phyloP scores from a whole-genome alignment of 495 filamentous ascomycete species.

The Hyphodiscus hymeniophilus region DNA sequence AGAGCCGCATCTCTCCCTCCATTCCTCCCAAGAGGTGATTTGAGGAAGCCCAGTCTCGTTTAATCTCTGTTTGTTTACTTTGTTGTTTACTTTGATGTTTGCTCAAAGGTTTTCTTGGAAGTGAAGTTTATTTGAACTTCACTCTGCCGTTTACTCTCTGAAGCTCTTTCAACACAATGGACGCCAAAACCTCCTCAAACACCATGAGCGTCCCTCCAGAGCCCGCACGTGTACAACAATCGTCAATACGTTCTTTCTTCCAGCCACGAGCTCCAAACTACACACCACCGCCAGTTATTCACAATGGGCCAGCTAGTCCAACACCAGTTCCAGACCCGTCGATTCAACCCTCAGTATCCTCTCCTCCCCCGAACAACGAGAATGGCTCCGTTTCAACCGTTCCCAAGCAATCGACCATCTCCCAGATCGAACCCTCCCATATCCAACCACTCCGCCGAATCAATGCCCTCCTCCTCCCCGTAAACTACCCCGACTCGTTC shows the following conservation, averaged over 20 bases:
- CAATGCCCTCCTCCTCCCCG: conserved; percentile 75
- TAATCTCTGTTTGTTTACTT: background rate
- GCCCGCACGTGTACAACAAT: conserved; percentile 12
- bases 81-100: background rate
- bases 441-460: conserved; percentile 72
- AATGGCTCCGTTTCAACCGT: conserved; percentile 13
- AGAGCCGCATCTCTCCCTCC: background rate
- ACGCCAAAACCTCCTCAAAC: conserved; percentile 7
- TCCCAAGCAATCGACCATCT: conserved; percentile 45
- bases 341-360: background rate
- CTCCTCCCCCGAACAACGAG: background rate
- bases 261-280: conserved; percentile 31
- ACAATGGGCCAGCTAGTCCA: background rate
- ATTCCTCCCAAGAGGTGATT: background rate
- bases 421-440: conserved; percentile 49
- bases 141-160: too few relatives aligned
- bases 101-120: background rate
- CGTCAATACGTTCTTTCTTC: conserved; percentile 45
- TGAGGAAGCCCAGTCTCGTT: too few relatives aligned
- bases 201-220: conserved; percentile 1
- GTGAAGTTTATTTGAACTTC: background rate
- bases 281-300: conserved; percentile 34
- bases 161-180: conserved; percentile 5
- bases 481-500: conserved; percentile 81
- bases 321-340: background rate